Percentiles rank a stretch among this genome's conserved stretches.
These are phyloP conservation scores for Cyclostephanos tholiformis DNA, from an alignment of 108 stramenopile species.

Conservation along the genomic window DNA sequence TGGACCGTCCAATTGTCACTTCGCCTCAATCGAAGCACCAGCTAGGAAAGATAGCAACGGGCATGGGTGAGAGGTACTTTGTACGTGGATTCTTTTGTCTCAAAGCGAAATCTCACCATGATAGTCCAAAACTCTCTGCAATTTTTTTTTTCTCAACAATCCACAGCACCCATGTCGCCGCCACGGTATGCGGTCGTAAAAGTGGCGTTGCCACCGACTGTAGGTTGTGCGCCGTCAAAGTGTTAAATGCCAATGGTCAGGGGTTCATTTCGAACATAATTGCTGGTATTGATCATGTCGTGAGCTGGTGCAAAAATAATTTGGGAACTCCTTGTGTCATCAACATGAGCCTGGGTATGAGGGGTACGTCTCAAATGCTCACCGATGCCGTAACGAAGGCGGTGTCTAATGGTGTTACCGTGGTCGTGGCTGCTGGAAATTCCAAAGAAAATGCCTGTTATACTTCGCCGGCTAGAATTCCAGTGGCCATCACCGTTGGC, in stretches of 20 bases:
- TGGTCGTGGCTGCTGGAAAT: conserved; percentile 2
- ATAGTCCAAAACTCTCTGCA: not conserved
- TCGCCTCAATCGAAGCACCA: not conserved
- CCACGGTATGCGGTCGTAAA: not conserved
- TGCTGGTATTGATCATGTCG: not conserved
- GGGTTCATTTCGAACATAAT: not conserved
- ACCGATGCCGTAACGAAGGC: not conserved
- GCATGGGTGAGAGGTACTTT: not conserved
- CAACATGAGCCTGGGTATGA: not conserved
- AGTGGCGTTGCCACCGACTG: not conserved
- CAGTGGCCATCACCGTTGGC: not conserved
- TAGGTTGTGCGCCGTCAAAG: not conserved
- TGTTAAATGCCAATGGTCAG: not conserved
- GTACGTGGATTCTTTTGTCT: not conserved
- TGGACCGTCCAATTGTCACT: not conserved
- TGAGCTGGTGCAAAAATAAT: not conserved
- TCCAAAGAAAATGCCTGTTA: not conserved
- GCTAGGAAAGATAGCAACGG: not conserved
- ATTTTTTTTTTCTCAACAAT: not conserved
- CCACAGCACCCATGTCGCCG: not conserved
- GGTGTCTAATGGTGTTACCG: not conserved
- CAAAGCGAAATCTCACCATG: not conserved
- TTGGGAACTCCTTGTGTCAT: not conserved
- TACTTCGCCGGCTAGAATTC: not conserved
- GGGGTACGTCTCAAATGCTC: not conserved